phyloP scores from a whole-genome alignment of 805 yeast species.

The Saccharomycopsis javanensis region DNA sequence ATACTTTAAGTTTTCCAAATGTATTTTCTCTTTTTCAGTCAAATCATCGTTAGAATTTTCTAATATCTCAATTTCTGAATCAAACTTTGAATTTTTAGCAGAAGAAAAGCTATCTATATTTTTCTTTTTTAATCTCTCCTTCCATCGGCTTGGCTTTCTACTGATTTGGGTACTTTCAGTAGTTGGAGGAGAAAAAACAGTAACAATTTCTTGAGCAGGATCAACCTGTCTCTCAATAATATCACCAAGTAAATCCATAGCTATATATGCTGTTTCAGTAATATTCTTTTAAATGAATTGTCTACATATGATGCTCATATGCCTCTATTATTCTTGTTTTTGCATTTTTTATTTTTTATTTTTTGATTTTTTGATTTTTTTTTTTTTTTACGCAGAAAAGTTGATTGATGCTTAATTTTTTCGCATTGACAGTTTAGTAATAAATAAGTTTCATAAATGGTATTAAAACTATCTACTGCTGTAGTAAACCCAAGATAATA shows the following conservation, averaged over 20 bases:
- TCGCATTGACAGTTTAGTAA: background rate
- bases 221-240: conserved; percentile 52
- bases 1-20: conserved; percentile 59
- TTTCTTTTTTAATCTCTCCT: conserved; percentile 32
- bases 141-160: conserved; percentile 41
- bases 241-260: conserved; percentile 64
- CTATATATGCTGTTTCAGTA: too few species aligned
- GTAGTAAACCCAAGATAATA: too few species aligned
- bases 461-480: too few species aligned
- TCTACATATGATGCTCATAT: too few species aligned
- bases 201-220: conserved; percentile 22
- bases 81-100: conserved; percentile 2
- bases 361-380: too few species aligned
- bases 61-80: conserved; percentile 2
- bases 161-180: conserved; percentile 18
- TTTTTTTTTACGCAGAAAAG: background rate
- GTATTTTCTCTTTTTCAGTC: conserved; percentile 65
- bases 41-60: conserved; percentile 22
- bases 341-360: too few species aligned
- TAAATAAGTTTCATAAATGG: too few species aligned
- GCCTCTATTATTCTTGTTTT: too few species aligned
- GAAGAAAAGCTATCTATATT: conserved; percentile 25
- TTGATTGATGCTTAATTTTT: background rate
- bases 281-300: too few species aligned
- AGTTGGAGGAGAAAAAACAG: conserved; percentile 2